A percentile compares a stretch with the other conserved stretches of the same genome.
phyloP scores from a whole-genome alignment of 805 yeast genomes.

The Starmerella cellae region DNA sequence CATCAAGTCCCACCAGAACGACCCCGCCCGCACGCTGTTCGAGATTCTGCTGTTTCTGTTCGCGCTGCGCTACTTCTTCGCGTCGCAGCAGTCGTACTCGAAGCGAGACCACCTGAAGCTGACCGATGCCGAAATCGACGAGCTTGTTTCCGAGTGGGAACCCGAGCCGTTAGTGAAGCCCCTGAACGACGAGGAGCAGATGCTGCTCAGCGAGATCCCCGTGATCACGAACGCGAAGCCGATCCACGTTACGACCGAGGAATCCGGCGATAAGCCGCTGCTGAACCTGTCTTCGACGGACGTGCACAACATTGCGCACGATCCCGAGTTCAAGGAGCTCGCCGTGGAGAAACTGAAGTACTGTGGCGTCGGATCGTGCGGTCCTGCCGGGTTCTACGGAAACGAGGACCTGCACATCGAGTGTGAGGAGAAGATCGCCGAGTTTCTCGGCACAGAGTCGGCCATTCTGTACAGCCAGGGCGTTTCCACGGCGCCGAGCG shows the following conservation, averaged over 20 bases:
- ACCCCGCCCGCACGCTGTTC: conserved; percentile 76
- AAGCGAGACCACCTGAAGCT: conserved; percentile 53
- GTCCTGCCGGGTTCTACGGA: conserved; percentile 96
- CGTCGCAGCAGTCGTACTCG: conserved; percentile 61
- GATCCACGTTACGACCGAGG: conserved; percentile 25
- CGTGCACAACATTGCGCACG: conserved; percentile 48
- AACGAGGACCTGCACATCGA: conserved; percentile 81
- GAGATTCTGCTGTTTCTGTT: conserved; percentile 66
- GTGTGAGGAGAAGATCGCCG: conserved; percentile 61
- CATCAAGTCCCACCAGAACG: conserved; percentile 76
- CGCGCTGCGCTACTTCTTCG: conserved; percentile 72
- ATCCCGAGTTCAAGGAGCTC: conserved; percentile 35
- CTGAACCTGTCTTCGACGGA: conserved; percentile 62
- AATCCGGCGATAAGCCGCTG: conserved; percentile 29
- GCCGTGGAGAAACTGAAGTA: conserved; percentile 47
- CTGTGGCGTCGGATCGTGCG: conserved; percentile 95
- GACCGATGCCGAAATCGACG: conserved; percentile 52
- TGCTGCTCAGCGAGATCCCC: conserved; percentile 48
- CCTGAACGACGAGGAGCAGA: conserved; percentile 34
- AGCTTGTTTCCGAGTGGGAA: conserved; percentile 77
- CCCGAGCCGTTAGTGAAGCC: conserved; percentile 70
- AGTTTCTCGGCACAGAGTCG: conserved; percentile 61
- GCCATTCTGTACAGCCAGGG: conserved; percentile 90
- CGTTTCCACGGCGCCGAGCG: conserved; percentile 71
- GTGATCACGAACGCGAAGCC: conserved; percentile 44